Percentiles rank a stretch among this genome's conserved stretches.
These are phyloP conservation scores for Sordaria brevicollis DNA, from an alignment of 495 filamentous ascomycete genomes.

Conservation along the genomic window DNA sequence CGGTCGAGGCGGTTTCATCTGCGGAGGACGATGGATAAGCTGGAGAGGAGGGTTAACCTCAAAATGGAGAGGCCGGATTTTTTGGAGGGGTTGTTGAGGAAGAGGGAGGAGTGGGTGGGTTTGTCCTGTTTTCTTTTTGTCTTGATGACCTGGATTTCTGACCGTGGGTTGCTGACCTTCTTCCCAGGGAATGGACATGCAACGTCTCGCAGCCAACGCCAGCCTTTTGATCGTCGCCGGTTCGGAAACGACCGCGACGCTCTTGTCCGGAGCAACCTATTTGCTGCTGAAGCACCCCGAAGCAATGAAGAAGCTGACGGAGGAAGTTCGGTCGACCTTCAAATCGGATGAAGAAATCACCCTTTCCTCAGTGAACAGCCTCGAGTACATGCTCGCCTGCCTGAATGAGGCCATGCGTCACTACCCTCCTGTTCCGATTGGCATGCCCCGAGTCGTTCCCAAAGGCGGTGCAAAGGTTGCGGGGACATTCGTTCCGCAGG, in stretches of 20 bases:
- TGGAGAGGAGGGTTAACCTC: slow-evolving; percentile 21
- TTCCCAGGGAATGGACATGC: slow-evolving; percentile 9
- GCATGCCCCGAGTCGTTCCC: slow-evolving; percentile 34
- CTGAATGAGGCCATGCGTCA: slow-evolving; percentile 45
- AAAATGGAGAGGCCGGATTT: slow-evolving; percentile 25
- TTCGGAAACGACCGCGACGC: slow-evolving; percentile 46
- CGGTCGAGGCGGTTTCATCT: slow-evolving; percentile 11
- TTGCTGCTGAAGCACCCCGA: slow-evolving; percentile 35
- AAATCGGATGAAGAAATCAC: slow-evolving; percentile 37
- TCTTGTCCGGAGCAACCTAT: slow-evolving; percentile 36
- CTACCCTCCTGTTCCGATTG: slow-evolving; percentile 41
- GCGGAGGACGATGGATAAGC: slow-evolving; percentile 12
- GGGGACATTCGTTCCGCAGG: slow-evolving; percentile 32
- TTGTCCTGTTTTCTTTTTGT: neutral
- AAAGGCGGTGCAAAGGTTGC: slow-evolving; percentile 33
- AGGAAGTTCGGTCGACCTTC: slow-evolving; percentile 42
- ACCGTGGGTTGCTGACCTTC: too few species aligned
- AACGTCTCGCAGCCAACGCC: slow-evolving; percentile 14
- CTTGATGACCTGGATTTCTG: too few species aligned
- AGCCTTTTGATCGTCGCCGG: slow-evolving; percentile 18
- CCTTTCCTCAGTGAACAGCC: slow-evolving; percentile 24
- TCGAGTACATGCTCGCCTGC: slow-evolving; percentile 43
- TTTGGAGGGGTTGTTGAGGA: slow-evolving; percentile 31
- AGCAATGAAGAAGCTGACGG: slow-evolving; percentile 26
- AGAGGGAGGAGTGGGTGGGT: slow-evolving; percentile 22